Conservation (phyloP, 1,139 yeast genomes). For the Kodamaea alishanica region DNA sequence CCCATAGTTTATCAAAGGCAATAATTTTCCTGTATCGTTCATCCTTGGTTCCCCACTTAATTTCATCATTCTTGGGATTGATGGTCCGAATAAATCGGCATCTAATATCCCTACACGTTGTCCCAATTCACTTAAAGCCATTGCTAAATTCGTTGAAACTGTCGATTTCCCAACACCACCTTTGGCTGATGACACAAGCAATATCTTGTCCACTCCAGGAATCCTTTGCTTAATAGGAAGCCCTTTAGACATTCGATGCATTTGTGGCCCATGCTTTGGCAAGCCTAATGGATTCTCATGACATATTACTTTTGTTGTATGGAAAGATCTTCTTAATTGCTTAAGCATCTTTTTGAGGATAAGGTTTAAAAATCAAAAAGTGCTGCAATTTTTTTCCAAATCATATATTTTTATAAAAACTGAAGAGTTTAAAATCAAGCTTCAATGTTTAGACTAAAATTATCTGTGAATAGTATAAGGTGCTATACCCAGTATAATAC, state of each 20-base stretch:
- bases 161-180: slow-evolving; percentile 75
- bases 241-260: slow-evolving; percentile 43
- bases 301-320: background rate
- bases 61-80: slow-evolving; percentile 66
- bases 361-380: background rate
- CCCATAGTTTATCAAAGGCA: slow-evolving; percentile 77
- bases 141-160: slow-evolving; percentile 62
- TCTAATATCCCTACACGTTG: slow-evolving; percentile 68
- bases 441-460: no score
- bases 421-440: no score
- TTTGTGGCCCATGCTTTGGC: slow-evolving; percentile 39
- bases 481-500: no score
- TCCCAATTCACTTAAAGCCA: slow-evolving; percentile 55
- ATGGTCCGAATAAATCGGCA: slow-evolving; percentile 83
- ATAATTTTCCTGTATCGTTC: slow-evolving; percentile 49
- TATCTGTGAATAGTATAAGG: no score
- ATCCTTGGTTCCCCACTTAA: slow-evolving; percentile 66
- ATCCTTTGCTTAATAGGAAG: slow-evolving; percentile 54
- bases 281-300: slow-evolving; percentile 60
- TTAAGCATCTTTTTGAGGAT: background rate
- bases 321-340: background rate
- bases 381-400: background rate
- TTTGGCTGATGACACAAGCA: slow-evolving; percentile 75
- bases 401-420: no score
- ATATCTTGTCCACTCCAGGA: slow-evolving; percentile 57